Evolutionary conservation across 1,139 yeast species (phyloP), one percentile per base, ranked within the genome.

Genomic region (Hyphopichia burtonii): DNA sequence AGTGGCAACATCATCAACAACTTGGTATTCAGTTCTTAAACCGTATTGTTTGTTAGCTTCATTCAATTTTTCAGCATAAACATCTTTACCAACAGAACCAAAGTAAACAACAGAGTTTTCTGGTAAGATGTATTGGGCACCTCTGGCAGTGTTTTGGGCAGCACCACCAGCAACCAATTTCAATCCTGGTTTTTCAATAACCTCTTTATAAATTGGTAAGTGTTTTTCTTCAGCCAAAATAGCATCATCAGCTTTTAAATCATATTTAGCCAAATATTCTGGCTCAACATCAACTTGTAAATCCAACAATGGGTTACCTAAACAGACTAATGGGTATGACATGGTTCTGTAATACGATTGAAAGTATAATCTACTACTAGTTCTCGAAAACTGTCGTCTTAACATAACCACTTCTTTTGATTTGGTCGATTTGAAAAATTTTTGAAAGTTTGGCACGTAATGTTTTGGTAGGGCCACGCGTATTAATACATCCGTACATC

Each of bases 101-200:
- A 93, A 90, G 76, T 94, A 93, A 42, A 85, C 86, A 41, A 93
- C 99, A 27, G 94, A 83, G 56, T 82, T 68, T 38, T 75, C 69
- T 46, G 98, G 96, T 44, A 94, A 76, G 50, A 89, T 71, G 71
- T 89, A 91, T 63, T 93, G 97, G 41, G 98, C 98, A 61, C 96
- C 99, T 73, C 99, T 83, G 46, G 99, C 97, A 50, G 99, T 84
- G 74, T 93, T 93, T 74, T 93, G 99, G 47, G 98, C 99, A 55
- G 99, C 99, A 65, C 99, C 99, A 55, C 99, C 99, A 48, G 99
- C 99, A 55, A 93, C 81, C 50, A 83, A 71, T 59, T 82, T 80
- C 53, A 87, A 83, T 48, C 76, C 80, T 35, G 78, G 73, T 63
- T 73, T 71, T 41, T 74, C 66, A 50, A 88, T 71, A 53, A 86